Evolutionary conservation across 345 rosid species (phyloP).

Genomic region (Aquilaria yunnanensis): DNA sequence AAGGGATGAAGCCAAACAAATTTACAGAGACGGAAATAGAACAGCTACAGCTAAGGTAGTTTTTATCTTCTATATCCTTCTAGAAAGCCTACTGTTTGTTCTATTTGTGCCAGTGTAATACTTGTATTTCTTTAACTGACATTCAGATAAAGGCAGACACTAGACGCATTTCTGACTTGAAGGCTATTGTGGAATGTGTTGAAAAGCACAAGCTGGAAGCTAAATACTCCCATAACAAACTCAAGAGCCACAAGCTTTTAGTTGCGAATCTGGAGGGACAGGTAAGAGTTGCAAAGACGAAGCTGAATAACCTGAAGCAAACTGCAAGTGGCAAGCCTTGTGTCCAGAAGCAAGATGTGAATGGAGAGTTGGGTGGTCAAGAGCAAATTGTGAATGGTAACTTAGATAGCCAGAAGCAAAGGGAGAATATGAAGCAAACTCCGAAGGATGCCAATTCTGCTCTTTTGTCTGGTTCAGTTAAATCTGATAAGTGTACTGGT

Average conservation of each 20-base stretch:
- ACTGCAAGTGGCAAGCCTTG: neutral
- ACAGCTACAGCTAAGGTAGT: constrained; percentile 14
- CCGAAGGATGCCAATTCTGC: no score
- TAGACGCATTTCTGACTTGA: constrained; percentile 12
- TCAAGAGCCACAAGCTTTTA: constrained; percentile 1
- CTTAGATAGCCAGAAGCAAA: neutral
- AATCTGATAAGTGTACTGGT: neutral
- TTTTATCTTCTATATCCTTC: neutral
- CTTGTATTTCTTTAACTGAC: constrained; percentile 2
- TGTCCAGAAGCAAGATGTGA: neutral
- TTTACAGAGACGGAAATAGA: neutral
- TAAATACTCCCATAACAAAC: neutral
- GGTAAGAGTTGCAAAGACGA: no score
- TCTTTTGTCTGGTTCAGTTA: no score
- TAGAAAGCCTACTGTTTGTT: neutral
- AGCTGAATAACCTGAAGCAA: neutral
- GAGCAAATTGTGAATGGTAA: neutral
- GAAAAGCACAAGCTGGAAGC: constrained; percentile 14
- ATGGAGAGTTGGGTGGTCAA: neutral
- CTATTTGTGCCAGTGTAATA: neutral
- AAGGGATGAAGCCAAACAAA: constrained; percentile 11
- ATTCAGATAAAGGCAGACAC: constrained; percentile 14
- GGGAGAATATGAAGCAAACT: neutral
- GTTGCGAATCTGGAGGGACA: neutral
- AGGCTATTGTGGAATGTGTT: constrained; percentile 18